phyloP scores from a whole-genome alignment of 305 asterid species.

The Fraxinus baroniana region DNA sequence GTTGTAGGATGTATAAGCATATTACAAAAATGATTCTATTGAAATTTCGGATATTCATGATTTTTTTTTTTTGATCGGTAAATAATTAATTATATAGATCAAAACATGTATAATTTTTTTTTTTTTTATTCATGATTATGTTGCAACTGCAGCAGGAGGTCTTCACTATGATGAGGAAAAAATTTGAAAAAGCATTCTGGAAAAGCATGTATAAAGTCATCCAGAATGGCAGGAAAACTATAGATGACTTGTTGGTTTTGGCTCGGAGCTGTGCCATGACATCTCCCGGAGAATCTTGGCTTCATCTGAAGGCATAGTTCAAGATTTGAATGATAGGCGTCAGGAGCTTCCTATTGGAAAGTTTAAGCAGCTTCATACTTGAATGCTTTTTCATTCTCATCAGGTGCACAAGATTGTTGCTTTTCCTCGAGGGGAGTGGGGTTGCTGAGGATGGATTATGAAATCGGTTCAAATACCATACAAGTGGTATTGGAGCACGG shows the following conservation, averaged over 20 bases:
- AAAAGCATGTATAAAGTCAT: slow-evolving; percentile 82
- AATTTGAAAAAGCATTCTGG: slow-evolving; percentile 92
- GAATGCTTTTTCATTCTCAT: slow-evolving; percentile 98
- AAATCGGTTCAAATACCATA: no score
- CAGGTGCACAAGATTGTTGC: slow-evolving; percentile 90
- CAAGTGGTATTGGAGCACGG: no score
- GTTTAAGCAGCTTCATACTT: slow-evolving; percentile 91
- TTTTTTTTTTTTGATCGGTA: no score
- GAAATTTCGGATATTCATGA: slow-evolving; percentile 16
- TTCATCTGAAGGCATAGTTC: slow-evolving; percentile 99
- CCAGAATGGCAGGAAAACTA: slow-evolving; percentile 96
- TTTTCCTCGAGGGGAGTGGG: slow-evolving; percentile 92
- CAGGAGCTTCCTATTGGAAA: slow-evolving; percentile 94
- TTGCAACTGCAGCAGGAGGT: slow-evolving; percentile 65
- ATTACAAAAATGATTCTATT: not conserved
- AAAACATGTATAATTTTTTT: no score
- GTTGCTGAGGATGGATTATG: slow-evolving; percentile 67
- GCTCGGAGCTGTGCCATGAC: slow-evolving; percentile 97
- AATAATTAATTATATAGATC: no score
- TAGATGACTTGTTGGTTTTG: slow-evolving; percentile 89
- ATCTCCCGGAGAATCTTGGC: slow-evolving; percentile 95
- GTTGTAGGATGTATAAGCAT: no score
- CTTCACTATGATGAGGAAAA: slow-evolving; percentile 73
- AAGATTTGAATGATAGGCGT: slow-evolving; percentile 91
- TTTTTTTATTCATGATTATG: slow-evolving; percentile 29